These are phyloP conservation scores for Medicago lupulina DNA, from an alignment of 306 rosid genomes.

Conservation along the genomic window DNA sequence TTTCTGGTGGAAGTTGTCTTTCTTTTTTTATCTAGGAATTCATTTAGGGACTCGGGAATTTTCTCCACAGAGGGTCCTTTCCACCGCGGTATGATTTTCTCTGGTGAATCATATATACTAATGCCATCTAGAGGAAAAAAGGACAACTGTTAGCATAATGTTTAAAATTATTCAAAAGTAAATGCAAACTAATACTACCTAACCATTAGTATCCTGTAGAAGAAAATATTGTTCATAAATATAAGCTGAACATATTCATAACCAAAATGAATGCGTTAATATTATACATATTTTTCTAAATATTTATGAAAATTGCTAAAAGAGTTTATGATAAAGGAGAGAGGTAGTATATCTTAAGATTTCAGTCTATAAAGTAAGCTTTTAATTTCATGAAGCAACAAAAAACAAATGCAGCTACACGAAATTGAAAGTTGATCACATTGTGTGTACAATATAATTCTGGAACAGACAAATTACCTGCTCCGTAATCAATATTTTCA, in stretches of 20 bases:
- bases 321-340: not conserved
- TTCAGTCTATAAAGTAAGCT: slow-evolving; percentile 10
- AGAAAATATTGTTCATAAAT: not conserved
- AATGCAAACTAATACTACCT: slow-evolving; percentile 16
- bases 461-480: slow-evolving; percentile 63
- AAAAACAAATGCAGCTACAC: not conserved
- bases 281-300: not conserved
- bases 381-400: not conserved
- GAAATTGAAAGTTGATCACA: slow-evolving; percentile 39
- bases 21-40: slow-evolving; percentile 58
- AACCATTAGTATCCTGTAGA: too few species aligned
- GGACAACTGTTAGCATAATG: slow-evolving; percentile 39
- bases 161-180: slow-evolving; percentile 30
- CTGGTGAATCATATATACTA: slow-evolving; percentile 84
- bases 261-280: not conserved
- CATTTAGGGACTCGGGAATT: slow-evolving; percentile 68
- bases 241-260: not conserved
- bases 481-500: slow-evolving; percentile 89
- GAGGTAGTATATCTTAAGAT: slow-evolving; percentile 6
- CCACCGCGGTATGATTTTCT: slow-evolving; percentile 91
- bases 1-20: slow-evolving; percentile 49
- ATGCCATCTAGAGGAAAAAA: slow-evolving; percentile 70
- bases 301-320: not conserved
- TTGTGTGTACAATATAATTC: slow-evolving; percentile 16
- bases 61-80: slow-evolving; percentile 79